A percentile compares a stretch with the other conserved stretches of the same genome.
Evolutionary conservation across 495 filamentous ascomycete genomes (phyloP).

Genomic region (Penicillium dipodomyicola): DNA sequence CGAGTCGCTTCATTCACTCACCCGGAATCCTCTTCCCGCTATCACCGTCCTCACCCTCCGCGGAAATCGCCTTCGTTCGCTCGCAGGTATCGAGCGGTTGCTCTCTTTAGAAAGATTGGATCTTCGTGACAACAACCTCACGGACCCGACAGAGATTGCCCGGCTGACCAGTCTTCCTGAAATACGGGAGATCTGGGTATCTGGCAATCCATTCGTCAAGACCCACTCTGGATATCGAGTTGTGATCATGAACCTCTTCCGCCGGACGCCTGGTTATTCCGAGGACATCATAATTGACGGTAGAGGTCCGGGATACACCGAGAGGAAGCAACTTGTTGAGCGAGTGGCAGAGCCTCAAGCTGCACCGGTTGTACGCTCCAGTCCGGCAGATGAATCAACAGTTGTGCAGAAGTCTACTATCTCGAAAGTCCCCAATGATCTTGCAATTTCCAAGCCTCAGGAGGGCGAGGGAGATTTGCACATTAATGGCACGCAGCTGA

Average conservation of each 20-base stretch:
- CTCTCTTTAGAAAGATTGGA: slow-evolving; percentile 87
- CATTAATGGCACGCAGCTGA: slow-evolving; percentile 37
- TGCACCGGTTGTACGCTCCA: slow-evolving; percentile 71
- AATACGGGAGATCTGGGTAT: slow-evolving; percentile 86
- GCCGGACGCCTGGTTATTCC: slow-evolving; percentile 82
- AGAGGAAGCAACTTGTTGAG: slow-evolving; percentile 82
- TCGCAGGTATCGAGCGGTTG: slow-evolving; percentile 87
- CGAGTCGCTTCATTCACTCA: slow-evolving; percentile 84
- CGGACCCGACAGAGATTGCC: slow-evolving; percentile 86
- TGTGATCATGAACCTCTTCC: slow-evolving; percentile 94
- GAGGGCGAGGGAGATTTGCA: slow-evolving; percentile 55
- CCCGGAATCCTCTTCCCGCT: slow-evolving; percentile 82
- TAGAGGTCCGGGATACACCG: slow-evolving; percentile 73
- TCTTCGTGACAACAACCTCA: slow-evolving; percentile 84
- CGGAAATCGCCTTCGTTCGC: slow-evolving; percentile 79
- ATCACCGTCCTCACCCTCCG: slow-evolving; percentile 92
- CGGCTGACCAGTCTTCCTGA: slow-evolving; percentile 87
- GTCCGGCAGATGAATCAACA: slow-evolving; percentile 54
- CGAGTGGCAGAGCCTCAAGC: slow-evolving; percentile 69
- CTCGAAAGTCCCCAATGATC: slow-evolving; percentile 13
- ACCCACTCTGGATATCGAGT: slow-evolving; percentile 82
- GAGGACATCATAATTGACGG: slow-evolving; percentile 90
- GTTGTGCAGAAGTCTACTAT: slow-evolving; percentile 57
- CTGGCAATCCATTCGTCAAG: slow-evolving; percentile 84
- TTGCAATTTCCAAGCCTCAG: slow-evolving; percentile 34